phyloP scores from a whole-genome alignment of 768 basidiomycete species.

The Mrakia frigida region DNA sequence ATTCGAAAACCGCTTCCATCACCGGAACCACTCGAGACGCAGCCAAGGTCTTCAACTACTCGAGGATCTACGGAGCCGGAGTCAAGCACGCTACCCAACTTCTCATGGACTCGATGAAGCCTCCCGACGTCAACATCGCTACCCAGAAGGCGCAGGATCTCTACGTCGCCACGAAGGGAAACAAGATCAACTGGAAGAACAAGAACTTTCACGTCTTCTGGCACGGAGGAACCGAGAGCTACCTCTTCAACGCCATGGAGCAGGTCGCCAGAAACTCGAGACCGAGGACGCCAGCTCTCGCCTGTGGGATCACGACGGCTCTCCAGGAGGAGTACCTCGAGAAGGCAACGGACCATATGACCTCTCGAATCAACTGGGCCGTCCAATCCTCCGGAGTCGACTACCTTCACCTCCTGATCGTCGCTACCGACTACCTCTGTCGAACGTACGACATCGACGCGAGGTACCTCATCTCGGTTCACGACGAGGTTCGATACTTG shows the following conservation, averaged over 20 bases:
- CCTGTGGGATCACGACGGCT: slow-evolving; percentile 88
- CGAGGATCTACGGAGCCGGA: slow-evolving; percentile 96
- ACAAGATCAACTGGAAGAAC: slow-evolving; percentile 36
- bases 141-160: slow-evolving; percentile 73
- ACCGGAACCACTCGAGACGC: slow-evolving; percentile 87
- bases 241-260: slow-evolving; percentile 95
- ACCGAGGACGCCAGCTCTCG: slow-evolving; percentile 87
- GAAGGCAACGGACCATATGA: slow-evolving; percentile 60
- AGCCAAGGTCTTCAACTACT: slow-evolving; percentile 97
- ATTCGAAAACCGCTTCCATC: slow-evolving; percentile 92
- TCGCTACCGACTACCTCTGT: slow-evolving; percentile 85
- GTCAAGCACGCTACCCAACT: slow-evolving; percentile 87
- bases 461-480: slow-evolving; percentile 91
- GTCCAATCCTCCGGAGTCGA: slow-evolving; percentile 98
- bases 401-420: slow-evolving; percentile 92
- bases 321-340: slow-evolving; percentile 78
- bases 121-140: slow-evolving; percentile 71
- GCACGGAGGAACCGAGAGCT: slow-evolving; percentile 95
- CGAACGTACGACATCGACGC: slow-evolving; percentile 70
- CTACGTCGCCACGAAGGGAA: slow-evolving; percentile 87
- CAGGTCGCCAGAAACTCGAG: slow-evolving; percentile 80
- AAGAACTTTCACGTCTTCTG: slow-evolving; percentile 81
- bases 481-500: slow-evolving; percentile 93
- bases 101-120: slow-evolving; percentile 74
- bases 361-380: slow-evolving; percentile 98